phyloP scores from a whole-genome alignment of 805 yeast genomes.

The Kodamaea kakaduensis region DNA sequence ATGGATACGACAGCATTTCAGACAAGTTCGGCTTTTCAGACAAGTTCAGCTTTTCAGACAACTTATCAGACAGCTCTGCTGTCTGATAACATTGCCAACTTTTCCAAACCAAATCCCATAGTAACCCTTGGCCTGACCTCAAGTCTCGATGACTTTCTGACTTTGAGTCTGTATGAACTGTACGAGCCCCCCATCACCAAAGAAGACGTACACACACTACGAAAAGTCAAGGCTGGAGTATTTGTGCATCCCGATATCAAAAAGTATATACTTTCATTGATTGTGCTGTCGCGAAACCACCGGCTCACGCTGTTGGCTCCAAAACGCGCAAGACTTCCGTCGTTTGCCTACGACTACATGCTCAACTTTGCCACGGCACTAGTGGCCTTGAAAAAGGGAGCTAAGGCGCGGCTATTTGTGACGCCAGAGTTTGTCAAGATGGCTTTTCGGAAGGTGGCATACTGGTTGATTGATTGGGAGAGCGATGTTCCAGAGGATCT shows the following conservation, averaged over 20 bases:
- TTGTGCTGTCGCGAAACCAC: constrained; percentile 36
- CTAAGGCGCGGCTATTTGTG: constrained; percentile 19
- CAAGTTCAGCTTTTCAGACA: too few relatives aligned
- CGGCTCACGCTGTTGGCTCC: constrained; percentile 38
- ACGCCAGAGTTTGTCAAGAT: constrained; percentile 38
- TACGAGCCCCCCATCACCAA: not conserved
- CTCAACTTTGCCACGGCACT: constrained; percentile 25
- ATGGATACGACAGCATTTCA: not conserved
- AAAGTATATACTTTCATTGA: constrained; percentile 34
- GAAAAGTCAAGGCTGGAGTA: constrained; percentile 13
- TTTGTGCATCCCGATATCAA: constrained; percentile 34
- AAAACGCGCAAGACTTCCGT: constrained; percentile 29
- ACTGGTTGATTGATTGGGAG: constrained; percentile 43
- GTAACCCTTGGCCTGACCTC: too few relatives aligned
- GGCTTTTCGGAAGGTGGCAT: constrained; percentile 37
- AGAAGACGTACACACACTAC: not conserved
- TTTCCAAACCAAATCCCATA: not conserved
- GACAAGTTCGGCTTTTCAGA: too few relatives aligned
- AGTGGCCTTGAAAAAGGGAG: constrained; percentile 18
- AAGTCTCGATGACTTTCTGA: too few relatives aligned
- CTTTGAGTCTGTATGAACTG: not conserved
- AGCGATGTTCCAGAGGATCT: constrained; percentile 11
- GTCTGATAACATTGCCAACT: not conserved
- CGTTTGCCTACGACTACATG: constrained; percentile 29
- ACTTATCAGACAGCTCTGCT: too few relatives aligned